Evolutionary conservation across 2,329 filamentous ascomycete species (phyloP).

Genomic region (Penicillium sp.): DNA sequence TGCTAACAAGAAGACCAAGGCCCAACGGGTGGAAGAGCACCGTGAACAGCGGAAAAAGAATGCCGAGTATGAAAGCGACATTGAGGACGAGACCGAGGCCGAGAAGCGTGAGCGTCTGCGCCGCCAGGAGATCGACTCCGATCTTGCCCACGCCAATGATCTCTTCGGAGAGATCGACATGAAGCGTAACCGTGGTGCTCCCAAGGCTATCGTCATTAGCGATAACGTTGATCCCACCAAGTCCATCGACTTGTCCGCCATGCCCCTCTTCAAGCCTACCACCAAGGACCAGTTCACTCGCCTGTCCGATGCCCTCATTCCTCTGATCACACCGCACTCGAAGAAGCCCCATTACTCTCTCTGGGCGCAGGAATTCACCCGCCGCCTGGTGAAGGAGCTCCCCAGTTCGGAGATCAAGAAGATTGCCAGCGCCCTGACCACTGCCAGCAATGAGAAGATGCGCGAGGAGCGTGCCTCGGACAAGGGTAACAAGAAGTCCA

Average conservation of each 20-base stretch:
- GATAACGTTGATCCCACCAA: slow-evolving; percentile 73
- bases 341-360: slow-evolving; percentile 90
- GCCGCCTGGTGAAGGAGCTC: slow-evolving; percentile 83
- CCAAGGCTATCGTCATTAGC: slow-evolving; percentile 63
- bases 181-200: slow-evolving; percentile 64
- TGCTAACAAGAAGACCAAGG: slow-evolving; percentile 87
- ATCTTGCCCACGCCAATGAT: slow-evolving; percentile 86
- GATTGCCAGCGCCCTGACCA: slow-evolving; percentile 82
- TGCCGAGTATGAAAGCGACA: slow-evolving; percentile 58
- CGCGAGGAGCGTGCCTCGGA: slow-evolving; percentile 95
- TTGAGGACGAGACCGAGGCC: slow-evolving; percentile 70
- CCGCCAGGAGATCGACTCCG: slow-evolving; percentile 79
- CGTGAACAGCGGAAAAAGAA: slow-evolving; percentile 63
- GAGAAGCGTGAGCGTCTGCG: slow-evolving; percentile 72
- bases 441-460: slow-evolving; percentile 95
- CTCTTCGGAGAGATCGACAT: slow-evolving; percentile 78
- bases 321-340: slow-evolving; percentile 70
- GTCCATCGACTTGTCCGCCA: slow-evolving; percentile 75
- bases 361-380: slow-evolving; percentile 88
- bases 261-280: slow-evolving; percentile 84
- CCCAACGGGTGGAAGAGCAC: slow-evolving; percentile 80
- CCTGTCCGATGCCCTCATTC: slow-evolving; percentile 75
- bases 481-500: slow-evolving; percentile 94
- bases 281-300: slow-evolving; percentile 84
- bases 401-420: slow-evolving; percentile 96